Evolutionary conservation across 148 eudicot species (phyloP), one percentile per base, ranked within the genome.

Genomic region (Talinum fruticosum): DNA sequence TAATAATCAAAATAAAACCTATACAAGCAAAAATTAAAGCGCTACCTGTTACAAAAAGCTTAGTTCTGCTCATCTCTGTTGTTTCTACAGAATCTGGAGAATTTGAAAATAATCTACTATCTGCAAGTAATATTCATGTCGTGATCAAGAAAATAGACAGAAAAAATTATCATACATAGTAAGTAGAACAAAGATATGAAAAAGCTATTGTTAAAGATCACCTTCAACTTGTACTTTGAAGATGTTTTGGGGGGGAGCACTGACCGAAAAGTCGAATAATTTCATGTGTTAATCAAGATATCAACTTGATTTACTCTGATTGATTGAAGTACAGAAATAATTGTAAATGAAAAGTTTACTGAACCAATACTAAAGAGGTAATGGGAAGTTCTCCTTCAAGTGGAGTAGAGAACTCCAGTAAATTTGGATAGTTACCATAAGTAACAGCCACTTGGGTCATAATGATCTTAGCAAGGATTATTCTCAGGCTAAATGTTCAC

Each of bases 1-100:
- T 66, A 81, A 24, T 35, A 28, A 57, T 18, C 15, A 77, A 28
- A 30, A 54, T 5, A 10, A 70, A 5, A 18, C 21, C 35, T n/a
- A 66, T 26, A 73, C 10, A 26, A 74, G 80, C 38, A 79, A 74
- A 79, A 53, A 30, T 10, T 53, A 45, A 26, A 57, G 19, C 12
- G 24, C 8, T 85, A 91, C 99, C 99, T 75, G 97, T 89, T 76
- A 96, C 82, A 72, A 96, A 96, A 79, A 96, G 91, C 85, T 96
- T 93, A 88, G 91, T 96, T 75, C 92, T 86, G 80, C 84, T 82
- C 29, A 86, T 77, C 73, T 87, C 77, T 36, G 77, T 75, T 65
- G 81, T 74, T 75, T 81, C 80, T 59, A 83, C 78, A 72, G 85
- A 78, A 76, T 75, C 82, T n/a, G 83, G 80, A 74, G 86, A 83